These are phyloP conservation scores for Didymosphaeria variabile DNA, from an alignment of 2,329 filamentous ascomycete species.

Conservation along the genomic window DNA sequence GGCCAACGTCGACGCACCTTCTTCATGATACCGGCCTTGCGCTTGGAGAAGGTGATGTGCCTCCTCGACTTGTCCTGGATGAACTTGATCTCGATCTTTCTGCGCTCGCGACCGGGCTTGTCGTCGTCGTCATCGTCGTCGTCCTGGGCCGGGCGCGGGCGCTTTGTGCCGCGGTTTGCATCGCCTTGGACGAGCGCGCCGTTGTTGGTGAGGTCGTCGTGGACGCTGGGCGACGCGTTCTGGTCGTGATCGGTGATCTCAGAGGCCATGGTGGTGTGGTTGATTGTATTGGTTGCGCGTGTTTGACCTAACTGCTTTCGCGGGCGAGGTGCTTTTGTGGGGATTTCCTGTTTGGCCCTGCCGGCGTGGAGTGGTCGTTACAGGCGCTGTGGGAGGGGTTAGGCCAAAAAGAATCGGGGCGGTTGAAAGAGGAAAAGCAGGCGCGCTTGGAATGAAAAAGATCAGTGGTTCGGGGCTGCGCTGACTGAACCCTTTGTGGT, in stretches of 20 bases:
- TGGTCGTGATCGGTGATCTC: conserved; percentile 62
- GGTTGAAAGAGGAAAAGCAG: conserved; percentile 50
- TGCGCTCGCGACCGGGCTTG: conserved; percentile 95
- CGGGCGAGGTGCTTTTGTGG: conserved; percentile 45
- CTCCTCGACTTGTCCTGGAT: conserved; percentile 99
- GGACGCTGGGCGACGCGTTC: conserved; percentile 59
- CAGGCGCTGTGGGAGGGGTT: conserved; percentile 41
- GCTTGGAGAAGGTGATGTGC: conserved; percentile 99
- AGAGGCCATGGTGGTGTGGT: conserved; percentile 51
- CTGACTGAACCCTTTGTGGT: conserved; percentile 43
- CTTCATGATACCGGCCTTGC: conserved; percentile 99
- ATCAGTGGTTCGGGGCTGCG: conserved; percentile 45
- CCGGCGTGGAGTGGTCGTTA: conserved; percentile 41
- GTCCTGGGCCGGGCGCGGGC: conserved; percentile 80
- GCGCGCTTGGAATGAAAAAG: conserved; percentile 47
- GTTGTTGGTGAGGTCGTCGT: conserved; percentile 66
- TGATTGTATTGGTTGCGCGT: conserved; percentile 40
- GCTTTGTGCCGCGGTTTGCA: conserved; percentile 87
- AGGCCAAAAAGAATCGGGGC: conserved; percentile 43
- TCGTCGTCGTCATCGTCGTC: conserved; percentile 98
- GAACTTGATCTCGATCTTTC: conserved; percentile 99
- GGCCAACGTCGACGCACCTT: conserved; percentile 73
- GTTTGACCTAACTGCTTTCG: conserved; percentile 52
- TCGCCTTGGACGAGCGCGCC: conserved; percentile 59
- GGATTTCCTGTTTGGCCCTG: conserved; percentile 44